phyloP scores from a whole-genome alignment of 2,329 filamentous ascomycete genomes.

The Aureobasidium sp. region DNA sequence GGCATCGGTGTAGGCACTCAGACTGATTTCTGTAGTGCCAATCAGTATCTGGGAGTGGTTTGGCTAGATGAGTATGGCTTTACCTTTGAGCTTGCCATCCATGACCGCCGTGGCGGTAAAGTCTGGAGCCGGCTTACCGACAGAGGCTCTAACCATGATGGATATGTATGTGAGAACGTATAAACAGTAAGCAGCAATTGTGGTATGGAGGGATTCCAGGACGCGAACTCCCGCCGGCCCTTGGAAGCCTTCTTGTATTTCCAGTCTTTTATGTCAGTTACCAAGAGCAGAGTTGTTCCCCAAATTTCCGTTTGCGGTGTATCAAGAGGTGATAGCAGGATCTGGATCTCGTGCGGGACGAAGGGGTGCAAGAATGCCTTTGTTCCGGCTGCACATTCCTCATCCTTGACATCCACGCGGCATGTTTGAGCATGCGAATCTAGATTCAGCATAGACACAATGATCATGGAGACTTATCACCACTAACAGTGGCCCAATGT shows the following conservation, averaged over 20 bases:
- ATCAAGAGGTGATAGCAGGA: not conserved
- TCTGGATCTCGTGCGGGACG: not conserved
- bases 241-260: not conserved
- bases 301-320: not conserved
- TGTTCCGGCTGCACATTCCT: conserved; percentile 12
- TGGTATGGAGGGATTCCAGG: not conserved
- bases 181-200: not conserved
- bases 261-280: not conserved
- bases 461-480: not conserved
- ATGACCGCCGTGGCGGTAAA: conserved; percentile 24
- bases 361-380: not conserved
- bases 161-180: not conserved
- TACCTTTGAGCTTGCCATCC: conserved; percentile 26
- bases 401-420: not conserved
- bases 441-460: too few species aligned
- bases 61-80: not conserved
- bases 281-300: not conserved
- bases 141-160: conserved; percentile 9
- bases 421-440: not conserved
- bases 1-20: conserved; percentile 23
- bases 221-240: not conserved
- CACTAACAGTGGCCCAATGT: too few species aligned
- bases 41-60: not conserved
- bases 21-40: conserved; percentile 21
- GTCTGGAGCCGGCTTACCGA: conserved; percentile 24